Percentiles rank a stretch among this genome's conserved stretches.
phyloP scores from a whole-genome alignment of 2,329 filamentous ascomycete genomes.

The Hypoxylon sp. region DNA sequence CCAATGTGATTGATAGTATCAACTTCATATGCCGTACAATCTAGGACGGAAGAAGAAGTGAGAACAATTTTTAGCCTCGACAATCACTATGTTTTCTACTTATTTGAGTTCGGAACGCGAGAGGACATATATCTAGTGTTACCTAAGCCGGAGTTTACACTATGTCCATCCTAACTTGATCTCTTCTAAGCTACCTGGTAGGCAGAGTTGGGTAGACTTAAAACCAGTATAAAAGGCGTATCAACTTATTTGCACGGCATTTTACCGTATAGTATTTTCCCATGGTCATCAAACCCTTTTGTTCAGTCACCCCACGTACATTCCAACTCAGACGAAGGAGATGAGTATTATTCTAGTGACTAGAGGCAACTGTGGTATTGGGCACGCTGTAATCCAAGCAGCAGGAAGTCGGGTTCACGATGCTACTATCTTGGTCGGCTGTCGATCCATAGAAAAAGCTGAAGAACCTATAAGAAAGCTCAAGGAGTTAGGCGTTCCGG shows the following conservation, averaged over 20 bases:
- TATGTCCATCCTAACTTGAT: slow-evolving; percentile 2
- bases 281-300: background rate
- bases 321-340: background rate
- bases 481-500: slow-evolving; percentile 22
- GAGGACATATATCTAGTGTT: slow-evolving; percentile 3
- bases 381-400: slow-evolving; percentile 30
- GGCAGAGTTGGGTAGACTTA: background rate
- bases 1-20: too few species aligned
- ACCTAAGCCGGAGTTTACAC: slow-evolving; percentile 8
- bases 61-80: too few species aligned
- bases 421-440: slow-evolving; percentile 24
- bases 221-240: background rate
- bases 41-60: too few species aligned
- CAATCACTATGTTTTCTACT: too few species aligned
- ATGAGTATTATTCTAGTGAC: slow-evolving; percentile 32
- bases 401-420: slow-evolving; percentile 20
- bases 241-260: background rate
- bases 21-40: too few species aligned
- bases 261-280: background rate
- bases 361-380: slow-evolving; percentile 33
- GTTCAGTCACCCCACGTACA: slow-evolving; percentile 3
- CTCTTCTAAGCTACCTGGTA: background rate
- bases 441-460: slow-evolving; percentile 21
- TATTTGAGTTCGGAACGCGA: background rate
- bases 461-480: slow-evolving; percentile 30